These are phyloP conservation scores for Sclerotinia sclerotiorum DNA, from an alignment of 2,329 filamentous ascomycete species.

Conservation along the genomic window DNA sequence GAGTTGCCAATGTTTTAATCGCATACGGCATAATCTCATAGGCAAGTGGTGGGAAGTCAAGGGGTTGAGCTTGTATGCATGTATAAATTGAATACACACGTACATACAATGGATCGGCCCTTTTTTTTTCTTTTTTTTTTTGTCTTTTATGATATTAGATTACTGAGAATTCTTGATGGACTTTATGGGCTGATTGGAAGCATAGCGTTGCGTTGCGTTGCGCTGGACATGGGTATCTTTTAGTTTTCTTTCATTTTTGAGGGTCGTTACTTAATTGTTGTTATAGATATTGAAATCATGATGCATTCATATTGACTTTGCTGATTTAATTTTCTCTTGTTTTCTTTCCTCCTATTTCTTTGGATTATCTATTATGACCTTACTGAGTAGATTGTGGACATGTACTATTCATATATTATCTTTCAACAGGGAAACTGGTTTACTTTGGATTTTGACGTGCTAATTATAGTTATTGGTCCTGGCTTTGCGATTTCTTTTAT, in stretches of 20 bases:
- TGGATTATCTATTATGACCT: background rate
- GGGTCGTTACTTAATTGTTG: background rate
- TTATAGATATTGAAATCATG: background rate
- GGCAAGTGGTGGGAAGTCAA: slow-evolving; percentile 6
- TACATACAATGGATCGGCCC: background rate
- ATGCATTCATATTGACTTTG: background rate
- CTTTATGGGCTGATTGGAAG: slow-evolving; percentile 3
- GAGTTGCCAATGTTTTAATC: slow-evolving; percentile 11
- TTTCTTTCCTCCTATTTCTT: too few relatives aligned
- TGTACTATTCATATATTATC: background rate
- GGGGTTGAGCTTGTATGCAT: slow-evolving; percentile 7
- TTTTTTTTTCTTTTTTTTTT: background rate
- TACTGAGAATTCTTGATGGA: background rate
- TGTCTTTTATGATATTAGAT: slow-evolving; percentile 17
- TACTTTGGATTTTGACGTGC: background rate
- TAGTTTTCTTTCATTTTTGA: background rate
- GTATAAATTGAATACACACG: slow-evolving; percentile 8
- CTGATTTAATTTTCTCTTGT: background rate
- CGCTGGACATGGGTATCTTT: slow-evolving; percentile 14
- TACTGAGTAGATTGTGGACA: background rate
- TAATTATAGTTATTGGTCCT: background rate
- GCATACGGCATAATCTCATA: background rate
- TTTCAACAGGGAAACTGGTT: background rate
- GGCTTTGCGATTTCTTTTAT: background rate
- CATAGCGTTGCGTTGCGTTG: slow-evolving; percentile 19